Evolutionary conservation across 2,329 filamentous ascomycete genomes (phyloP).

Genomic region (Plectosphaerella cucumerina): DNA sequence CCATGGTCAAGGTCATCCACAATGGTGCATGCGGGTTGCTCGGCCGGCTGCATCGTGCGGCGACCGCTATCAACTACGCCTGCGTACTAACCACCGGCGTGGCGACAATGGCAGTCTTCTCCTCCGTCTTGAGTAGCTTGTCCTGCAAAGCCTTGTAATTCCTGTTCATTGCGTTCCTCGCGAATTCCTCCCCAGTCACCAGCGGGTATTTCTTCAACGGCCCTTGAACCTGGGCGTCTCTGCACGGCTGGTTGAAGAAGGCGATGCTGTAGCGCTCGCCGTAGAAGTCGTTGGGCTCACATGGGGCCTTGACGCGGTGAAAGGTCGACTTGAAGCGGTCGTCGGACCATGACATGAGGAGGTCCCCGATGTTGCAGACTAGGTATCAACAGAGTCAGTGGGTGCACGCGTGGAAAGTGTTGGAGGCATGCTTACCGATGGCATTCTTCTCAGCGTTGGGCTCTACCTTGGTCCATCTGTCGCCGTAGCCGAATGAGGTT

Average conservation of each 20-base stretch:
- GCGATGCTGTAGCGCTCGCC: slow-evolving; percentile 61
- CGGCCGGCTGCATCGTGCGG: too few species aligned
- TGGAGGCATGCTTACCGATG: too few species aligned
- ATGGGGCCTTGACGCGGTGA: slow-evolving; percentile 59
- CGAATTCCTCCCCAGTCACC: slow-evolving; percentile 59
- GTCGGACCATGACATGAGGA: slow-evolving; percentile 64
- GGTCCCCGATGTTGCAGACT: slow-evolving; percentile 63
- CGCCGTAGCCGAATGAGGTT: slow-evolving; percentile 54
- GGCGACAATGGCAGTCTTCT: too few species aligned
- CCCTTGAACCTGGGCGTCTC: slow-evolving; percentile 54
- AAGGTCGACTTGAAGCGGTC: slow-evolving; percentile 65
- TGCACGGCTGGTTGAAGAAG: slow-evolving; percentile 62
- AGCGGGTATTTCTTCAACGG: slow-evolving; percentile 57
- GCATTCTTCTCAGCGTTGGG: slow-evolving; percentile 41
- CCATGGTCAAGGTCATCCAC: too few species aligned
- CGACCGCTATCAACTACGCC: too few species aligned
- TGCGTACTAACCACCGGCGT: too few species aligned
- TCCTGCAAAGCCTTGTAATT: slow-evolving; percentile 3
- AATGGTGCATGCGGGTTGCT: too few species aligned
- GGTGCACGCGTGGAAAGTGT: too few species aligned
- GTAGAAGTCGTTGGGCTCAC: slow-evolving; percentile 50
- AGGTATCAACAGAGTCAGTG: too few species aligned
- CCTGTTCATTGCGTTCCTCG: slow-evolving; percentile 15
- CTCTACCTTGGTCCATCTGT: slow-evolving; percentile 59
- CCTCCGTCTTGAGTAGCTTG: too few species aligned